Conservation (phyloP, 163 green algal species). For the Scenedesmus sp. region DNA sequence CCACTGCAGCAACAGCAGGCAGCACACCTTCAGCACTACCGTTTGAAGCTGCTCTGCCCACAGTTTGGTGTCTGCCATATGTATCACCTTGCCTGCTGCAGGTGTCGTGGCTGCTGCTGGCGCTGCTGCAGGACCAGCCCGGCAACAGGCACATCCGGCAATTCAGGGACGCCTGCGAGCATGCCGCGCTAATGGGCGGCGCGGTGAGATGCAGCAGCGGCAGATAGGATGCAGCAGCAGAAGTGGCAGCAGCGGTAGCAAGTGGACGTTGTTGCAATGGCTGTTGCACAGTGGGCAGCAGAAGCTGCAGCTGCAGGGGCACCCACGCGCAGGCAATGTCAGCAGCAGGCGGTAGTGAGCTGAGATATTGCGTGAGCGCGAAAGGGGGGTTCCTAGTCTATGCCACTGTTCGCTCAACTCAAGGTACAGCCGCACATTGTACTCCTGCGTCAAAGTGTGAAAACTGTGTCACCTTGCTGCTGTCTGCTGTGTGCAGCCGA, state of each 20-base stretch:
- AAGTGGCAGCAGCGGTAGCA: not conserved
- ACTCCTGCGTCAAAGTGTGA: not conserved
- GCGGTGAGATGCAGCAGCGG: slow-evolving; percentile 69
- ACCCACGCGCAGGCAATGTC: too few relatives aligned
- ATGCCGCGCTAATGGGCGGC: slow-evolving; percentile 83
- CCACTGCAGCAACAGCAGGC: not conserved
- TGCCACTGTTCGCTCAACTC: not conserved
- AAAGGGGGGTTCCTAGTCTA: not conserved
- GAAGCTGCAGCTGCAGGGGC: not conserved
- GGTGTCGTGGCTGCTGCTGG: slow-evolving; percentile 94
- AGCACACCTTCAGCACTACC: not conserved
- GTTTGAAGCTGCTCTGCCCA: not conserved
- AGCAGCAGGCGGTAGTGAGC: not conserved
- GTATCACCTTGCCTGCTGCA: slow-evolving; percentile 55
- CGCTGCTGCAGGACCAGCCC: slow-evolving; percentile 90
- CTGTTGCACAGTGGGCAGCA: not conserved
- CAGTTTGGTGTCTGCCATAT: not conserved
- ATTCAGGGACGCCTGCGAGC: slow-evolving; percentile 83
- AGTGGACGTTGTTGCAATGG: not conserved
- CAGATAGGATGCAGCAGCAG: not conserved
- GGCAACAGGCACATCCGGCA: slow-evolving; percentile 75
- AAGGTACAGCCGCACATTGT: not conserved
- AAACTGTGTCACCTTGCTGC: not conserved
- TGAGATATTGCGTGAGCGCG: not conserved
- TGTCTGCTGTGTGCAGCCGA: slow-evolving; percentile 21